phyloP scores from a whole-genome alignment of 2,329 filamentous ascomycete species.

The Aspergillus texensis region DNA sequence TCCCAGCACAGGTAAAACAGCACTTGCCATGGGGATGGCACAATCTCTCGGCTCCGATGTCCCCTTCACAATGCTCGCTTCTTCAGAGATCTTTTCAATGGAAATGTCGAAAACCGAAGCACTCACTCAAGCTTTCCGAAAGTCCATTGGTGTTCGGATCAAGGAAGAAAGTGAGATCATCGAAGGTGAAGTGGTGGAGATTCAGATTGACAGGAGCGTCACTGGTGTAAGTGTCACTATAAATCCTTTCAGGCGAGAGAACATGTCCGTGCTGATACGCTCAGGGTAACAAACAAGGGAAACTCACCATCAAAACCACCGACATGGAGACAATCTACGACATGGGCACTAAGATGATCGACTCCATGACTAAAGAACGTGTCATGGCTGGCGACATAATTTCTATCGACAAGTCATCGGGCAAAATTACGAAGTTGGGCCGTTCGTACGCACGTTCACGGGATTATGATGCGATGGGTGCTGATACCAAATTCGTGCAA shows the following conservation, averaged over 20 bases:
- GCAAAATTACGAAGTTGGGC: constrained; percentile 96
- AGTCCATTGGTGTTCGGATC: constrained; percentile 96
- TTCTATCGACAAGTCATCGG: constrained; percentile 96
- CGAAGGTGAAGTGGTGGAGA: constrained; percentile 98
- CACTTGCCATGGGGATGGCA: constrained; percentile 98
- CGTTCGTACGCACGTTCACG: constrained; percentile 91
- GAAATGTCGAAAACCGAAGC: constrained; percentile 99
- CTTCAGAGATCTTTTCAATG: constrained; percentile 96
- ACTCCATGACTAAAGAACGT: constrained; percentile 98
- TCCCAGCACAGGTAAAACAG: constrained; percentile 96
- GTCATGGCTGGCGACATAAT: constrained; percentile 99
- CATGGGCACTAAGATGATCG: constrained; percentile 99
- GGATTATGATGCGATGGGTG: constrained; percentile 99
- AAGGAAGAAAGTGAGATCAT: constrained; percentile 99
- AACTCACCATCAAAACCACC: constrained; percentile 98
- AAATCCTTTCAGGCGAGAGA: neutral
- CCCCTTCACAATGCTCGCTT: constrained; percentile 92
- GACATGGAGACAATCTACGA: constrained; percentile 99
- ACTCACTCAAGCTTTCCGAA: constrained; percentile 96
- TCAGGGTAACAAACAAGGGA: constrained; percentile 91
- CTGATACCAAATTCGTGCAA: constrained; percentile 96
- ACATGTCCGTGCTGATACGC: constrained; percentile 17
- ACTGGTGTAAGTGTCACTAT: constrained; percentile 65
- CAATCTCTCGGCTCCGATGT: constrained; percentile 93
- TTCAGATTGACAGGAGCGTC: constrained; percentile 95